Conservation (phyloP, 768 basidiomycete species). For the Favolaschia claudopus region DNA sequence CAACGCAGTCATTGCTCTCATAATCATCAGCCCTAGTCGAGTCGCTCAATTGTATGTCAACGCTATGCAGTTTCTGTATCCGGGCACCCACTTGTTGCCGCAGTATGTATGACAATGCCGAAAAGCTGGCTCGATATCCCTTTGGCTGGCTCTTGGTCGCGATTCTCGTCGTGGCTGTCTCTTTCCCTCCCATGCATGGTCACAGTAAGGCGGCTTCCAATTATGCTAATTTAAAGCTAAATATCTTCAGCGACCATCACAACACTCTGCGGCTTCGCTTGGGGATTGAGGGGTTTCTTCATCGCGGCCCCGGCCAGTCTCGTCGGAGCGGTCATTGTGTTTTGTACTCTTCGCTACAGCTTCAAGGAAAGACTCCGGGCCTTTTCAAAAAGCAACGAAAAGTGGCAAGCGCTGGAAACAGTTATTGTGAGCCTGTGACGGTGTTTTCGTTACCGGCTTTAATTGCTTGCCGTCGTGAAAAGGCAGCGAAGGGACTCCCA, state of each 20-base stretch:
- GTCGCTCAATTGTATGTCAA: constrained; percentile 63
- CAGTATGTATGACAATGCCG: constrained; percentile 69
- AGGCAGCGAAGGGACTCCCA: constrained; percentile 81
- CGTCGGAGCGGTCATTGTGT: constrained; percentile 68
- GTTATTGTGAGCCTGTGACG: constrained; percentile 64
- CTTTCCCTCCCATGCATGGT: constrained; percentile 70
- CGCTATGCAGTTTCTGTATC: not conserved
- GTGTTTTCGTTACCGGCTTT: no score
- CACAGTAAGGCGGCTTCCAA: no score
- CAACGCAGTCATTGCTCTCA: constrained; percentile 48
- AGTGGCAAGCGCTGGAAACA: constrained; percentile 80
- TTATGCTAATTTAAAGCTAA: no score
- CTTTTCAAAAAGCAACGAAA: constrained; percentile 70
- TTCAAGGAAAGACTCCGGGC: constrained; percentile 62
- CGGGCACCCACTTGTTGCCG: not conserved
- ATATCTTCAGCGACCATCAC: constrained; percentile 62
- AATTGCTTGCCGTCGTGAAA: constrained; percentile 2
- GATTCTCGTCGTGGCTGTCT: constrained; percentile 49
- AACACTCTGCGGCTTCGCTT: constrained; percentile 83
- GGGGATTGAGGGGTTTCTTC: constrained; percentile 79
- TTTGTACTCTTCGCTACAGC: constrained; percentile 64
- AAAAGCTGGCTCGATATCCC: constrained; percentile 61
- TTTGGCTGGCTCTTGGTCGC: constrained; percentile 71
- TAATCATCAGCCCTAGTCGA: constrained; percentile 66
- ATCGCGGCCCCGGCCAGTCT: constrained; percentile 69